Percentiles rank a stretch among this genome's conserved stretches.
phyloP scores from a whole-genome alignment of 2,329 filamentous ascomycete species.

The Cytospora chrysosperma region DNA sequence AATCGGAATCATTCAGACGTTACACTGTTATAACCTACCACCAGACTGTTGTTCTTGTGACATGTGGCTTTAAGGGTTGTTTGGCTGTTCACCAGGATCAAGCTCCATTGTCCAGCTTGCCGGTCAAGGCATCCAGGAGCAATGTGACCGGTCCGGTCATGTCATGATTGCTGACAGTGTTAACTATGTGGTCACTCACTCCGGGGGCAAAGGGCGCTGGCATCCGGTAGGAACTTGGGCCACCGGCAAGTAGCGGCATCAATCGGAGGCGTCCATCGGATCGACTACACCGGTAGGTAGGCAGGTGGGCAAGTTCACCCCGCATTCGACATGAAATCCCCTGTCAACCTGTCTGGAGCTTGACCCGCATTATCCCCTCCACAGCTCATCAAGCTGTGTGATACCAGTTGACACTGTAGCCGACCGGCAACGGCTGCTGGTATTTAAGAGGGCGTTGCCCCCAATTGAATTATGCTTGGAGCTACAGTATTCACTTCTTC shows the following conservation, averaged over 20 bases:
- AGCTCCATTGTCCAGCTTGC: background rate
- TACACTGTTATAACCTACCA: background rate
- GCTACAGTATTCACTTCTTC: background rate
- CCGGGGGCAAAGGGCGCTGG: background rate
- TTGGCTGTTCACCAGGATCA: too few species aligned
- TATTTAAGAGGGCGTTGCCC: background rate
- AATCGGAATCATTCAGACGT: slow-evolving; percentile 18
- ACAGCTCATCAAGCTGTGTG: background rate
- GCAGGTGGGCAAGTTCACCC: background rate
- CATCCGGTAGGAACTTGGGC: background rate
- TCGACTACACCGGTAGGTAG: background rate
- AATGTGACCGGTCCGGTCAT: slow-evolving; percentile 12
- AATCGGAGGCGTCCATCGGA: background rate
- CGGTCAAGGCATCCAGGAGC: background rate
- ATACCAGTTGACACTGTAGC: background rate
- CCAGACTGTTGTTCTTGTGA: background rate
- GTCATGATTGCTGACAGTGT: background rate
- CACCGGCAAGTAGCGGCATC: slow-evolving; percentile 17
- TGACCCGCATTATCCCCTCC: background rate
- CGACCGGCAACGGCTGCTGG: background rate
- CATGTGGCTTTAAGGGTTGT: background rate
- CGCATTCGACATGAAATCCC: background rate
- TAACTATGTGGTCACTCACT: background rate
- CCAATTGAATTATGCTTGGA: background rate
- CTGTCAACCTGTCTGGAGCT: background rate